Conservation (phyloP, 805 yeast species). For the Candida caryicola region DNA sequence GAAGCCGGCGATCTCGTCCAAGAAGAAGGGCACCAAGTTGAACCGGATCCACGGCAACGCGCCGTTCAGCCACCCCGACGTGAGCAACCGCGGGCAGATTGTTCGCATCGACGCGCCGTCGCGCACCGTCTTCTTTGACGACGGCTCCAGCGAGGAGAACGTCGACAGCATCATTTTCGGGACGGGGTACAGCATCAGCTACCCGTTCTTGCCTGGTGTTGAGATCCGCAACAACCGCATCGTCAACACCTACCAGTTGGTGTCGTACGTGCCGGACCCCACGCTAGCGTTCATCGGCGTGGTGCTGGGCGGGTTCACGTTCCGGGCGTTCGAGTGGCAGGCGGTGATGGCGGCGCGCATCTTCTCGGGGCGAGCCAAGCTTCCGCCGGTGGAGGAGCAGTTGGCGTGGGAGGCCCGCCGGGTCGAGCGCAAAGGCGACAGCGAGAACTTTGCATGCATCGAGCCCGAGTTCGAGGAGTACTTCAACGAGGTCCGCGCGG, state of each 20-base stretch:
- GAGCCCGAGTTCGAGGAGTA: constrained; percentile 20
- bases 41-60: constrained; percentile 7
- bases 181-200: constrained; percentile 24
- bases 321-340: constrained; percentile 42
- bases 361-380: constrained; percentile 24
- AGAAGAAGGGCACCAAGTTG: constrained; percentile 15
- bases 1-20: constrained; percentile 16
- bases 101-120: constrained; percentile 6
- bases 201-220: constrained; percentile 21
- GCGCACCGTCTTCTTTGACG: constrained; percentile 18
- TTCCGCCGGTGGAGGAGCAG: constrained; percentile 30
- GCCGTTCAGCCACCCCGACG: constrained; percentile 10
- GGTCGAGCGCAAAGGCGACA: constrained; percentile 24
- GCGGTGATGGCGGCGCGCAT: constrained; percentile 34
- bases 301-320: constrained; percentile 37
- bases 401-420: constrained; percentile 28
- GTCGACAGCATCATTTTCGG: constrained; percentile 22
- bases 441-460: constrained; percentile 23
- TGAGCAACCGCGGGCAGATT: constrained; percentile 9
- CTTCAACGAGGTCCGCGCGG: constrained; percentile 18
- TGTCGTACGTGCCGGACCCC: constrained; percentile 32
- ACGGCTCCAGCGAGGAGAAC: constrained; percentile 13
- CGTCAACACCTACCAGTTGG: constrained; percentile 31
- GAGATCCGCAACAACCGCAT: constrained; percentile 25
- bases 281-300: constrained; percentile 34